Base-by-base conservation (phyloP, 73 alveolate genomes). In the Paramecium primaurelia region DNA sequence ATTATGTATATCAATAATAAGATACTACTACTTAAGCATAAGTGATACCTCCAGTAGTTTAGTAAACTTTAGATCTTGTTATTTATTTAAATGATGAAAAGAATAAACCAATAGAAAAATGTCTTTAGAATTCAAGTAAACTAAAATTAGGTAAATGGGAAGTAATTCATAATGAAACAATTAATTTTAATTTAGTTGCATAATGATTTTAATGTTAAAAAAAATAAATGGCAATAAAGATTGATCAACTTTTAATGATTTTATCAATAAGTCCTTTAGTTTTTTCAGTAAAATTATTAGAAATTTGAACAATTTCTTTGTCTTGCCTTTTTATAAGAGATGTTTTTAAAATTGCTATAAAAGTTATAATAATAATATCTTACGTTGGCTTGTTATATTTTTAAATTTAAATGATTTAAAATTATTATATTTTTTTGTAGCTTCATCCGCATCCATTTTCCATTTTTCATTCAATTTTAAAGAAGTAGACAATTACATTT, bases 381-480 rank as follows among this genome's bases (percentile, higher is more conserved):
- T 80, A 80, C 73, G 49, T 77, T 77, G 45, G 42, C 71, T 77
- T 5, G 60, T 71, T 6, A 71, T 71, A 18, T 80, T 80, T 16
- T 44, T 44, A 80, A 80, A 80, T 36, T 80, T 80, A 80, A 42
- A 80, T 16, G 9, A 16, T 60, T 44, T 80, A 12, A 80, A 80
- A 30, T 38, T 9, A 47, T 80, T 42, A 47, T 45, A 77, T 77
- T 77, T 40, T 30, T 40, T 40, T 1, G 89, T 9, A 7, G 89
- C 89, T 40, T 77, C 89, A 37, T 44, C 37, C 1, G 89, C 89
- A 77, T 77, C 89, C 47, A n/a, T 77, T 59, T 77, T 77, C 89
- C 89, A 77, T 77, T 77, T 77, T 4, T 77, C 89, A 77, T 77
- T 77, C 40, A 40, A 77, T 22, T 37, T 77, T 37, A 16, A 30